Evolutionary conservation across 78 protist genomes (phyloP).

Genomic region (Dictyostelium citrinum): DNA sequence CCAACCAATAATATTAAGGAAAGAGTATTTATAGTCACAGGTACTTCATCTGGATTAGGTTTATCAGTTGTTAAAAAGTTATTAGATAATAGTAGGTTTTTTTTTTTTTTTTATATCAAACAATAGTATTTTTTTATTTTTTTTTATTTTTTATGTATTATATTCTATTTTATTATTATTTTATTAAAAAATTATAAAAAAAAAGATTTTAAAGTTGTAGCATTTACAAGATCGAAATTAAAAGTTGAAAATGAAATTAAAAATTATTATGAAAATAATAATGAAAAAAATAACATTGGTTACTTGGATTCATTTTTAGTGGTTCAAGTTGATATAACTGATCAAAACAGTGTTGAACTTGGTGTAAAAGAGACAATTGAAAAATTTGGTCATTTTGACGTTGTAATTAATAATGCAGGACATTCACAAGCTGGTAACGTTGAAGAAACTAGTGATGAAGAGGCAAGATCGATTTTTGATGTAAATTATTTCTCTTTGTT

Average conservation of each 20-base stretch:
- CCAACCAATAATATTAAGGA: background rate
- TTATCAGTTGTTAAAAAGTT: background rate
- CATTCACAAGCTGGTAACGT: background rate
- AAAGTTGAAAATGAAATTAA: background rate
- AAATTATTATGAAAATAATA: background rate
- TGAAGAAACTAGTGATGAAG: slow-evolving; percentile 2
- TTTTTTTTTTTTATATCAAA: background rate
- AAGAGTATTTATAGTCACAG: background rate
- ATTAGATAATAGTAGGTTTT: background rate
- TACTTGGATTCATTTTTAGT: background rate
- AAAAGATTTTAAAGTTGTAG: background rate
- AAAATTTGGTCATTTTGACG: background rate
- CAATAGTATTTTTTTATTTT: too few species aligned
- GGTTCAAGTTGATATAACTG: background rate
- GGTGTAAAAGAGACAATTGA: background rate
- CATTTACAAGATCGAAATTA: background rate
- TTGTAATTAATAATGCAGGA: slow-evolving; percentile 30
- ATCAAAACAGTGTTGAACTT: background rate
- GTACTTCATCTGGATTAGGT: background rate
- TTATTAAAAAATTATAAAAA: background rate
- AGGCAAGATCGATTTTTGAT: background rate
- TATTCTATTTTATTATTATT: too few species aligned
- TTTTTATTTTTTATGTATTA: too few species aligned
- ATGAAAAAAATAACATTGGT: background rate
- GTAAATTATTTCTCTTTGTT: background rate